Evolutionary conservation across 768 basidiomycete genomes (phyloP), one percentile per base, ranked within the genome.

Genomic region (Leccinum disarticulatum): DNA sequence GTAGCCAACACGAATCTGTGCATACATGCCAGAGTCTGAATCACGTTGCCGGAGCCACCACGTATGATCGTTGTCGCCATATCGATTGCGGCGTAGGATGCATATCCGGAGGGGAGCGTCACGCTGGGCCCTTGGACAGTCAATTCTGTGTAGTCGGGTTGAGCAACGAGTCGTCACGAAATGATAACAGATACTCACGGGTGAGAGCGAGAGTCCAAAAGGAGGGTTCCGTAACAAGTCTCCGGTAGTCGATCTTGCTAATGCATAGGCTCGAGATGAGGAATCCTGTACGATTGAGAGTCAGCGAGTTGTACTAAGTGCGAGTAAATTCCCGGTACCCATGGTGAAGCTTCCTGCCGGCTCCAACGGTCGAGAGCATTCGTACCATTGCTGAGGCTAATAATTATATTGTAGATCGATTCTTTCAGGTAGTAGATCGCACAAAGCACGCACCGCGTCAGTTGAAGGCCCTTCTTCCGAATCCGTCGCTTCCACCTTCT

Each of bases 21-120:
- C 78, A 66, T 86, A 98, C 9, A 98, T 76, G n/a, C 70, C n/a
- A n/a, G n/a, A n/a, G n/a, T 72, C 4, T 80, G 70, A 30, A 96
- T 84, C 55, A 77, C 77, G 13, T 70, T 69, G 0, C 81, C 4
- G 0, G 97, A 95, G 0, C 93, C 96, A 7, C 92, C 95, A 46
- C n/a, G n/a, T n/a, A 98, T 83, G 43, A 98, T 84, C 2, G 97
- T 98, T 0, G 97, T 98, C 54, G 95, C 97, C 4, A 95, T 97
- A 69, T 99, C 96, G 60, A 98, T 97, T 14, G 94, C 97, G 3
- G 90, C 86, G 59, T 83, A 83, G 0, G 87, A 80, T 1, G 66
- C 66, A 5, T 76, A 66, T 2, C 82, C 83, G 0, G 82, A 75
- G 5, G 81, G 74, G 9, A 91, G 64, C 0, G 75, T 61, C 13